phyloP scores from a whole-genome alignment of 1,284 basidiomycete species.

The Naganishia cerealis region DNA sequence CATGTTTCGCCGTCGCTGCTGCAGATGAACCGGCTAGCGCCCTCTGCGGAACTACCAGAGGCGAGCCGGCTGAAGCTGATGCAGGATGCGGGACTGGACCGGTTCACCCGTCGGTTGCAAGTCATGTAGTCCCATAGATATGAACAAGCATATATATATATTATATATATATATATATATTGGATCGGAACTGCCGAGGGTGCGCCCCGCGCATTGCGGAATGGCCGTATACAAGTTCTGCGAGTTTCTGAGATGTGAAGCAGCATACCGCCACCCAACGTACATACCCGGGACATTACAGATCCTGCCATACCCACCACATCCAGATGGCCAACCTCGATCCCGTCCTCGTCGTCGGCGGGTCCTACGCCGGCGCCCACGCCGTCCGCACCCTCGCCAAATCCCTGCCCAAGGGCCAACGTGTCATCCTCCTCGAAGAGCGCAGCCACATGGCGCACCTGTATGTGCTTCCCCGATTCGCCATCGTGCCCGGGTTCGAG shows the following conservation, averaged over 20 bases:
- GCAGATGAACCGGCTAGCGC: constrained; percentile 42
- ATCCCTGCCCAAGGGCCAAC: constrained; percentile 63
- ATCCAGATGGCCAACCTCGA: constrained; percentile 14
- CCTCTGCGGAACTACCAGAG: constrained; percentile 44
- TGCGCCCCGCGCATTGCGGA: too few relatives aligned
- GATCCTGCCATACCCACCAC: background rate
- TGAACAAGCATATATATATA: background rate
- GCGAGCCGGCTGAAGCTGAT: constrained; percentile 49
- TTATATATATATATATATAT: background rate
- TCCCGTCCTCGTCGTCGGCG: constrained; percentile 31
- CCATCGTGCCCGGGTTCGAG: constrained; percentile 54
- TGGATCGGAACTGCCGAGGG: too few relatives aligned
- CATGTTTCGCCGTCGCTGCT: background rate
- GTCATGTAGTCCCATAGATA: constrained; percentile 15
- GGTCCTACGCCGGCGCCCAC: constrained; percentile 50
- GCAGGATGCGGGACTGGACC: constrained; percentile 46
- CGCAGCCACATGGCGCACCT: constrained; percentile 60
- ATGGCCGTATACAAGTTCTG: too few relatives aligned
- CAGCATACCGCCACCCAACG: too few relatives aligned
- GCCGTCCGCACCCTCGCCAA: constrained; percentile 64
- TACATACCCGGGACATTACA: background rate
- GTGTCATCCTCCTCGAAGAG: constrained; percentile 69
- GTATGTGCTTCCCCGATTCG: constrained; percentile 57
- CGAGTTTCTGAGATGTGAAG: too few relatives aligned
- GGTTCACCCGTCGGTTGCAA: constrained; percentile 36